These are phyloP conservation scores for Dictyostelium purpureum DNA, from an alignment of 78 protist genomes.

Conservation along the genomic window DNA sequence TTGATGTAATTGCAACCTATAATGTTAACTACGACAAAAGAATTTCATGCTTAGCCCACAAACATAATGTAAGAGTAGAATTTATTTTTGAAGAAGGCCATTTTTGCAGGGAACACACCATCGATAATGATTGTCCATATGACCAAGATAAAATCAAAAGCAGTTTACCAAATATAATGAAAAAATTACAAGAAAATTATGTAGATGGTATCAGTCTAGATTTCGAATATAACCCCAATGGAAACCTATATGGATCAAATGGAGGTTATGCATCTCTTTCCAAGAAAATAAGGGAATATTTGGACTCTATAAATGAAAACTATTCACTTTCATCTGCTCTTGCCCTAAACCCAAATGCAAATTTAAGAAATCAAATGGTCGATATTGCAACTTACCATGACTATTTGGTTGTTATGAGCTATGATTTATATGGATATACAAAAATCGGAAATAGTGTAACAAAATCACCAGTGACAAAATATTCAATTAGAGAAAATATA, in stretches of 20 bases:
- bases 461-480: background rate
- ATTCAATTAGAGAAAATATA: background rate
- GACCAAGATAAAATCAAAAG: too few relatives aligned
- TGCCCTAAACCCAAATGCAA: too few relatives aligned
- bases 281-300: background rate
- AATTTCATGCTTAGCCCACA: too few relatives aligned
- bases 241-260: background rate
- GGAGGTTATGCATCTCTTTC: background rate
- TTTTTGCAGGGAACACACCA: too few relatives aligned
- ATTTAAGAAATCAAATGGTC: background rate
- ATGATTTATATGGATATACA: background rate
- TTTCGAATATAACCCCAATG: constrained; percentile 13
- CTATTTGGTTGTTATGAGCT: background rate
- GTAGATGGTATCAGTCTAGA: background rate
- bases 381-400: background rate
- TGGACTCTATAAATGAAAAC: background rate
- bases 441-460: background rate
- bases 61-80: too few relatives aligned
- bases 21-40: too few relatives aligned
- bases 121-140: too few relatives aligned
- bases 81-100: too few relatives aligned
- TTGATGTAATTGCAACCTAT: too few relatives aligned
- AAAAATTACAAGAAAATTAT: background rate
- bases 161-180: too few relatives aligned
- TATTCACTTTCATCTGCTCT: background rate